These are phyloP conservation scores for Penicillium turbatum DNA, from an alignment of 495 filamentous ascomycete species.

Conservation along the genomic window DNA sequence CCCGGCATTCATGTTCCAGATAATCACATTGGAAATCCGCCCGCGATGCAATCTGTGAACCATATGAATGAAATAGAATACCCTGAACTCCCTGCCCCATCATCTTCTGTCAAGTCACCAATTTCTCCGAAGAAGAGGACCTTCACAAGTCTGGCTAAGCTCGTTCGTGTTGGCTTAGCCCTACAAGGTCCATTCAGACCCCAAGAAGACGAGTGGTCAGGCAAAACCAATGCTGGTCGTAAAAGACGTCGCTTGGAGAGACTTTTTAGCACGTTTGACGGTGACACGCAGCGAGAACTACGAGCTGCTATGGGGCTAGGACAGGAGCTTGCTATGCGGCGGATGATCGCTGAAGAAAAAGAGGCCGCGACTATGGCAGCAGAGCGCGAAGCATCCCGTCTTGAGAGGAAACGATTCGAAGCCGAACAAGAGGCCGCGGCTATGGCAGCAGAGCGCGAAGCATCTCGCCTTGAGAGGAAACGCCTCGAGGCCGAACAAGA, in stretches of 20 bases:
- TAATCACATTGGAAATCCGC: neutral
- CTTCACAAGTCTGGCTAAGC: constrained; percentile 33
- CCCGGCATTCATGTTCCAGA: neutral
- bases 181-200: constrained; percentile 44
- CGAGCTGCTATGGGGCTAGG: constrained; percentile 46
- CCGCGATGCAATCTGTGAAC: neutral
- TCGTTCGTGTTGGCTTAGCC: constrained; percentile 45
- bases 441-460: too few species aligned
- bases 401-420: neutral
- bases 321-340: constrained; percentile 44
- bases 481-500: constrained; percentile 6
- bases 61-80: constrained; percentile 8
- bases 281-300: constrained; percentile 40
- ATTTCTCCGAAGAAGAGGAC: constrained; percentile 8
- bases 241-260: constrained; percentile 33
- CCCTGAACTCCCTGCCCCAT: constrained; percentile 14
- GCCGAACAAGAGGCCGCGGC: neutral
- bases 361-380: constrained; percentile 4
- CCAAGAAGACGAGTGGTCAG: constrained; percentile 12
- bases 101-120: constrained; percentile 3
- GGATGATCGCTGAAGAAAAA: constrained; percentile 17
- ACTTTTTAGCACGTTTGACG: constrained; percentile 44
- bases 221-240: constrained; percentile 1
- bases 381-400: constrained; percentile 3
- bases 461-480: too few species aligned